Conservation (phyloP, 331 rosid genomes). For the Pyracantha coccinea region DNA sequence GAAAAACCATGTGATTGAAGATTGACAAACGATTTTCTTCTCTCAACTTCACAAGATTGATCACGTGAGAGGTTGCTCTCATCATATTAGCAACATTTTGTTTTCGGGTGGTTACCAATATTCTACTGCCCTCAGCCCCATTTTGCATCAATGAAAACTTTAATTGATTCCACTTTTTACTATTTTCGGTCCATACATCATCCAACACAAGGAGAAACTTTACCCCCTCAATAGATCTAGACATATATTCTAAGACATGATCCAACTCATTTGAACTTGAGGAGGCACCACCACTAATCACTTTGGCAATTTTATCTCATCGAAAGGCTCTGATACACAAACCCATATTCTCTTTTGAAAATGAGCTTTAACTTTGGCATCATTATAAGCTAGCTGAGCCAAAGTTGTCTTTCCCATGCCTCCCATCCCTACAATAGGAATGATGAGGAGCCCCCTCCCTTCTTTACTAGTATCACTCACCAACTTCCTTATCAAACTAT, state of each 20-base stretch:
- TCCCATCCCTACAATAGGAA: slow-evolving; percentile 3
- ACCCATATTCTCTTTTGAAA: background rate
- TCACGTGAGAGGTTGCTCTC: background rate
- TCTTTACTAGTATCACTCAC: background rate
- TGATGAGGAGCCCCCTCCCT: background rate
- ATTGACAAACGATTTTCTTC: background rate
- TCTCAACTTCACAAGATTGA: background rate
- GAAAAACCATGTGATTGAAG: background rate
- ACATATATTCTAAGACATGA: too few relatives aligned
- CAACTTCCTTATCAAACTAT: background rate
- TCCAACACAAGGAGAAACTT: slow-evolving; percentile 6
- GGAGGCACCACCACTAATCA: background rate
- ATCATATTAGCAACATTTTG: background rate
- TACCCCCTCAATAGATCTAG: background rate
- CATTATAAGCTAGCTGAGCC: background rate
- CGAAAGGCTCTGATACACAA: slow-evolving; percentile 5
- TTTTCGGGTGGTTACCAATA: slow-evolving; percentile 2
- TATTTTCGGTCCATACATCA: slow-evolving; percentile 1
- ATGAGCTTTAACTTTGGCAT: background rate
- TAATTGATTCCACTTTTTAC: background rate
- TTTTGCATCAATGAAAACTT: background rate
- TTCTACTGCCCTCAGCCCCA: background rate
- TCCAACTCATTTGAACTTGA: background rate
- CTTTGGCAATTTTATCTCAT: background rate
- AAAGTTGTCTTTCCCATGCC: slow-evolving; percentile 8